Evolutionary conservation across 495 filamentous ascomycete species (phyloP).

Genomic region (Podospora pseudopauciseta): DNA sequence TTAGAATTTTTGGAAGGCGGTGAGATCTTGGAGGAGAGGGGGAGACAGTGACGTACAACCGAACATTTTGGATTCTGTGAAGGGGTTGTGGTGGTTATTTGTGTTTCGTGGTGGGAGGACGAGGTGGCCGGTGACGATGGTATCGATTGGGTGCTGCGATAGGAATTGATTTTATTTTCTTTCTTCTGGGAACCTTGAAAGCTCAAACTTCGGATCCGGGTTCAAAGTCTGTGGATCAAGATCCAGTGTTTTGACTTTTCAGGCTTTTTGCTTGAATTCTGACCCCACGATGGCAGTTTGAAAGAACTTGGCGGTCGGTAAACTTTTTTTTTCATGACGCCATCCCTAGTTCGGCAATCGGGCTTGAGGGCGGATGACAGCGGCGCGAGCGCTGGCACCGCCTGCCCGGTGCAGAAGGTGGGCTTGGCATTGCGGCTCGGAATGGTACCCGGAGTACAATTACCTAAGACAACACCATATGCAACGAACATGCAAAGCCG

Average conservation of each 20-base stretch:
- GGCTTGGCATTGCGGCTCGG: not conserved
- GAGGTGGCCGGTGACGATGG: not conserved
- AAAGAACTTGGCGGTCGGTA: constrained; percentile 11
- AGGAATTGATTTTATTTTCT: not conserved
- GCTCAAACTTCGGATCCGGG: not conserved
- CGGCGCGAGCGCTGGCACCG: not conserved
- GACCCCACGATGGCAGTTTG: not conserved
- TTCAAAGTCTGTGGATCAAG: not conserved
- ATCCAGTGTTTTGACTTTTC: not conserved
- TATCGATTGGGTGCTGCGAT: not conserved
- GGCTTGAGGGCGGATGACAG: not conserved
- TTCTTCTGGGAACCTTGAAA: not conserved
- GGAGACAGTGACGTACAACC: not conserved
- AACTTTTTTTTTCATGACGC: constrained; percentile 4
- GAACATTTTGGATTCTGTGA: not conserved
- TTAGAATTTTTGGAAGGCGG: not conserved
- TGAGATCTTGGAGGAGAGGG: not conserved
- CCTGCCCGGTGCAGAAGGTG: not conserved
- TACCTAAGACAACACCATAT: not conserved
- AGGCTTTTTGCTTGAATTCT: not conserved
- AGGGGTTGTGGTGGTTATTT: not conserved
- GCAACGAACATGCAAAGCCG: not conserved
- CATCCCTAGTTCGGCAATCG: not conserved
- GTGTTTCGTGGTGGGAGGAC: not conserved
- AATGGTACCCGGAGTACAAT: not conserved